Evolutionary conservation across 768 basidiomycete genomes (phyloP).

Genomic region (Tulasnella sp.): DNA sequence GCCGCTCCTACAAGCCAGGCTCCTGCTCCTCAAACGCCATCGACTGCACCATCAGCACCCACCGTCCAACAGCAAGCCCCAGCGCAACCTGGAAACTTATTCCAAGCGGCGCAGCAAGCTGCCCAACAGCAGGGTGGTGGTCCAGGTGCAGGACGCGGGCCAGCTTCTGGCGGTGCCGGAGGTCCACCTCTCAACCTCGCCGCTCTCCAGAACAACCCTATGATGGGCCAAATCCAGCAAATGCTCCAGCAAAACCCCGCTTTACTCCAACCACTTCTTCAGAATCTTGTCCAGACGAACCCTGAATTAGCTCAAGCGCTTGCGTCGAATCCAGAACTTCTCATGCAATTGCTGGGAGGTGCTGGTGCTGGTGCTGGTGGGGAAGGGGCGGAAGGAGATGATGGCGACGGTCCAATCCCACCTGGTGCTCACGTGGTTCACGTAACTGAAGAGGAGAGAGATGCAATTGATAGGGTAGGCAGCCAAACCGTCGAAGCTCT

Average conservation of each 20-base stretch:
- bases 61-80: slow-evolving; percentile 29
- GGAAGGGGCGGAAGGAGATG: slow-evolving; percentile 40
- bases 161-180: slow-evolving; percentile 35
- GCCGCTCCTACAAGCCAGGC: slow-evolving; percentile 38
- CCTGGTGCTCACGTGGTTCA: slow-evolving; percentile 62
- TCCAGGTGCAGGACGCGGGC: slow-evolving; percentile 38
- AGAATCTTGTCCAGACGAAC: slow-evolving; percentile 71
- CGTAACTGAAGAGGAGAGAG: slow-evolving; percentile 81
- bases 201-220: slow-evolving; percentile 54
- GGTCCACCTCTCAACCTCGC: slow-evolving; percentile 43
- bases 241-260: slow-evolving; percentile 73
- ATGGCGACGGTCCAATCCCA: slow-evolving; percentile 37
- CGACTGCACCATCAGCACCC: slow-evolving; percentile 31
- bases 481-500: neutral
- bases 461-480: slow-evolving; percentile 82
- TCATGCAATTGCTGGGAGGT: slow-evolving; percentile 60
- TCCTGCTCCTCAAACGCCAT: slow-evolving; percentile 38
- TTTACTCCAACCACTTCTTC: slow-evolving; percentile 71
- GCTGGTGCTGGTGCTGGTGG: slow-evolving; percentile 26
- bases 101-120: slow-evolving; percentile 55
- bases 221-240: slow-evolving; percentile 68
- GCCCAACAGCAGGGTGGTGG: slow-evolving; percentile 35
- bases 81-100: slow-evolving; percentile 52
- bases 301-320: slow-evolving; percentile 69
- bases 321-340: slow-evolving; percentile 63